Evolutionary conservation across 345 rosid genomes (phyloP).

Genomic region (Aethionema arabicum): DNA sequence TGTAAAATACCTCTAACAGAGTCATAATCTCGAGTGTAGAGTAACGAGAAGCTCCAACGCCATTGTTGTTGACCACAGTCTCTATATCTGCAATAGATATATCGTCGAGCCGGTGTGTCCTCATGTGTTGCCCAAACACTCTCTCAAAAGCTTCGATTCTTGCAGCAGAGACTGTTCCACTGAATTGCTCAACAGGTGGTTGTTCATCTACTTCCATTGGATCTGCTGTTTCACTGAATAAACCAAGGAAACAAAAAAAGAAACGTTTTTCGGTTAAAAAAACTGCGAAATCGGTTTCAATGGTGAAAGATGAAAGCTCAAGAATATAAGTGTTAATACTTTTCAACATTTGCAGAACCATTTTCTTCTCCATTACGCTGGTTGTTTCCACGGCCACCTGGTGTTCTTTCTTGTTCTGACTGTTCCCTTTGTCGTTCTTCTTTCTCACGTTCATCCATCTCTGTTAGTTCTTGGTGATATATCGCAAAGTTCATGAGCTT

Average conservation of each 20-base stretch:
- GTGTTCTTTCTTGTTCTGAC: slow-evolving; percentile 48
- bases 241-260: not conserved
- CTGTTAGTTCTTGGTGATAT: slow-evolving; percentile 91
- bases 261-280: not conserved
- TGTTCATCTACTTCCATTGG: slow-evolving; percentile 86
- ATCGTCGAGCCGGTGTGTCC: slow-evolving; percentile 60
- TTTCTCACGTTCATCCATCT: slow-evolving; percentile 95
- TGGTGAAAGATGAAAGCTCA: not conserved
- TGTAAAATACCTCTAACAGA: slow-evolving; percentile 61
- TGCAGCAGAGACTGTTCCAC: slow-evolving; percentile 50
- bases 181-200: slow-evolving; percentile 48
- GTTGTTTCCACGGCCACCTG: slow-evolving; percentile 41
- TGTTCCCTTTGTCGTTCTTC: slow-evolving; percentile 64
- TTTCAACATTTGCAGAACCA: slow-evolving; percentile 40
- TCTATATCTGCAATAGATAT: slow-evolving; percentile 73
- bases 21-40: slow-evolving; percentile 67
- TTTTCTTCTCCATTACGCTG: slow-evolving; percentile 15
- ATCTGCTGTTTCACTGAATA: slow-evolving; percentile 43
- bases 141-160: slow-evolving; percentile 76
- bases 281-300: not conserved
- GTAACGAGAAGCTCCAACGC: slow-evolving; percentile 48
- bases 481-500: slow-evolving; percentile 91
- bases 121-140: slow-evolving; percentile 80
- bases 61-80: slow-evolving; percentile 54
- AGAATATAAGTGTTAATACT: slow-evolving; percentile 37